Evolutionary conservation across 2,329 filamentous ascomycete genomes (phyloP).

Genomic region (Tolypocladium tropicale): DNA sequence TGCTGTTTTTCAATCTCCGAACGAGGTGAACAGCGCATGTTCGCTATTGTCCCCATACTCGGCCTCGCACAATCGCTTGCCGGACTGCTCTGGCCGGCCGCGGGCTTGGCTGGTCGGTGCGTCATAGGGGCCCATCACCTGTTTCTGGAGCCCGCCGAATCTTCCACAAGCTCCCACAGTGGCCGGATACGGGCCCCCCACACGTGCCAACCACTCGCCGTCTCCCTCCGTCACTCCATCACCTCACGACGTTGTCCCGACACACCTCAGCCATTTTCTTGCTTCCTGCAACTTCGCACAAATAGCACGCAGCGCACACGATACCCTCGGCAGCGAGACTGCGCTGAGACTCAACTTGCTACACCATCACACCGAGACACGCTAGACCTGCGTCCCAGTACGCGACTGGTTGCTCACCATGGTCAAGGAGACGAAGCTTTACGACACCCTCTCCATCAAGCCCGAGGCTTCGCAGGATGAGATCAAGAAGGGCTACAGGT

Average conservation of each 20-base stretch:
- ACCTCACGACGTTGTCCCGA: neutral
- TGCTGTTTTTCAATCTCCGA: neutral
- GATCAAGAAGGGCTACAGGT: constrained; percentile 94
- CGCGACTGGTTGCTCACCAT: constrained; percentile 40
- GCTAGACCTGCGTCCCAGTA: neutral
- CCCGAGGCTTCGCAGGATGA: constrained; percentile 80
- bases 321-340: neutral
- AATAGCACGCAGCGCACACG: neutral
- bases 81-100: neutral
- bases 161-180: constrained; percentile 24
- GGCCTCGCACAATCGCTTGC: neutral
- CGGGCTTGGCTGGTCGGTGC: neutral
- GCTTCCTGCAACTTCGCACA: neutral
- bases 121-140: neutral
- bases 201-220: neutral
- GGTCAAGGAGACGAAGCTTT: constrained; percentile 93
- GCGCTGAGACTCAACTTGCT: neutral
- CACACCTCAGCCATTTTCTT: neutral
- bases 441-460: constrained; percentile 74
- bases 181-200: constrained; percentile 9
- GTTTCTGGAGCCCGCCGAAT: constrained; percentile 5
- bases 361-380: neutral
- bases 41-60: neutral
- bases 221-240: neutral
- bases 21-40: neutral